phyloP scores from a whole-genome alignment of 2,329 filamentous ascomycete genomes.

The Alternaria sp. region DNA sequence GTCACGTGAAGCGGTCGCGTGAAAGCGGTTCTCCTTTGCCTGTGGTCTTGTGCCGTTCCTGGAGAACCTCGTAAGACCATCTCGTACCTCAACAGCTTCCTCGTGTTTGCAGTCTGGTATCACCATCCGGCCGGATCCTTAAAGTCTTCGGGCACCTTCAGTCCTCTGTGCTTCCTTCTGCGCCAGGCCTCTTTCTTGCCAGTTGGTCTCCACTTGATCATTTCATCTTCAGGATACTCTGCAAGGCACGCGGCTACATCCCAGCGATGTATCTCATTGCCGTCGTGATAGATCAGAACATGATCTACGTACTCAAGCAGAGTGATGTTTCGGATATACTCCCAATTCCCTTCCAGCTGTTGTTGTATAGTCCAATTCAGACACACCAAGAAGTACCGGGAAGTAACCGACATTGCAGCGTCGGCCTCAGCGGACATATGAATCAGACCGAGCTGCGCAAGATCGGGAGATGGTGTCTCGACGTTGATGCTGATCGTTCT shows the following conservation, averaged over 20 bases:
- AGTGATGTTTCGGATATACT: neutral
- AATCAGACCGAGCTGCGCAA: neutral
- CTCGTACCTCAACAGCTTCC: neutral
- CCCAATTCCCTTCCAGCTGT: neutral
- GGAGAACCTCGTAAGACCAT: neutral
- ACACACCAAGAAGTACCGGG: neutral
- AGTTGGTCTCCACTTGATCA: neutral
- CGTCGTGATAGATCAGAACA: neutral
- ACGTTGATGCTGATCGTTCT: conserved; percentile 21
- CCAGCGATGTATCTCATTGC: neutral
- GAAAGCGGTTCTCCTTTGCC: neutral
- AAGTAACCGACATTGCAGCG: neutral
- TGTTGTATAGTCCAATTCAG: neutral
- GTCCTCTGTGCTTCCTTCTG: neutral
- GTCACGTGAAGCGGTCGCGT: neutral
- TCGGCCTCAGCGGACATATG: neutral
- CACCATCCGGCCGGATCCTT: rapidly evolving
- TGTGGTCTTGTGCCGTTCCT: neutral
- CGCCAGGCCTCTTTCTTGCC: neutral
- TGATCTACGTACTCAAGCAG: neutral
- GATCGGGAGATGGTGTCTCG: conserved; percentile 10
- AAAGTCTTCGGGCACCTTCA: neutral
- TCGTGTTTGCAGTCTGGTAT: neutral
- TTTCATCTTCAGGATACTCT: neutral
- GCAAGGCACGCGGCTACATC: neutral